phyloP scores from a whole-genome alignment of 225 moss, liverwort and hornwort species.

The Neckera pumila region DNA sequence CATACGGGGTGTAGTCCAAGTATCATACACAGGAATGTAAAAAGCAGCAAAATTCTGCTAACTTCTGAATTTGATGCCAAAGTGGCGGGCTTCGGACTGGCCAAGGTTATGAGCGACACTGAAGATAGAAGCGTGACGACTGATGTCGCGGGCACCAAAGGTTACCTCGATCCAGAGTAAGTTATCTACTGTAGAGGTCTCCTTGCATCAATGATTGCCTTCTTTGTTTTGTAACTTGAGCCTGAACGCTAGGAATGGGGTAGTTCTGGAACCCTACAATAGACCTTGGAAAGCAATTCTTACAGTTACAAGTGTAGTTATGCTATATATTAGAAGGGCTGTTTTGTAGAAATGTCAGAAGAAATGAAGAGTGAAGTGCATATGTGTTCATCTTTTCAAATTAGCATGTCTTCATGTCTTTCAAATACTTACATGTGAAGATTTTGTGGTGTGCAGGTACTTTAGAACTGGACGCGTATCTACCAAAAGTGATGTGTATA shows the following conservation, averaged over 20 bases:
- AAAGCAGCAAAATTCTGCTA: background rate
- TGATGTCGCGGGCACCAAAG: accelerated
- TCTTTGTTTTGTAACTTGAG: background rate
- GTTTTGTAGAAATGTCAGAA: background rate
- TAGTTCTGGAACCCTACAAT: background rate
- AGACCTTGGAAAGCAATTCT: background rate
- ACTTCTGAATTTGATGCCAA: background rate
- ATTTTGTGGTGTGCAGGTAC: background rate
- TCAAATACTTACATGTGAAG: background rate
- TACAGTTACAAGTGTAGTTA: background rate
- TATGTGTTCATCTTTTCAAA: background rate
- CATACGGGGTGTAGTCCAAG: background rate
- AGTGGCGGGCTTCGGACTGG: background rate
- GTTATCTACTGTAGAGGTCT: background rate
- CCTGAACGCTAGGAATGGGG: background rate
- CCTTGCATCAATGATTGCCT: background rate
- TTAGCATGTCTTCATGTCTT: too few relatives aligned
- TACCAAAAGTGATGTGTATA: slow-evolving; percentile 55
- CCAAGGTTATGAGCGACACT: background rate
- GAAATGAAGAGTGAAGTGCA: background rate
- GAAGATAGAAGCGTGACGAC: too few relatives aligned
- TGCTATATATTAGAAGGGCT: background rate
- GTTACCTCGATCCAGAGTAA: background rate
- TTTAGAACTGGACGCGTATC: slow-evolving; percentile 11
- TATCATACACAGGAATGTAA: background rate